Percentiles rank a stretch among this genome's conserved stretches.
Evolutionary conservation across 192 early-diverging fungal species (phyloP).

Genomic region (Thoreauomyces humboldtii): DNA sequence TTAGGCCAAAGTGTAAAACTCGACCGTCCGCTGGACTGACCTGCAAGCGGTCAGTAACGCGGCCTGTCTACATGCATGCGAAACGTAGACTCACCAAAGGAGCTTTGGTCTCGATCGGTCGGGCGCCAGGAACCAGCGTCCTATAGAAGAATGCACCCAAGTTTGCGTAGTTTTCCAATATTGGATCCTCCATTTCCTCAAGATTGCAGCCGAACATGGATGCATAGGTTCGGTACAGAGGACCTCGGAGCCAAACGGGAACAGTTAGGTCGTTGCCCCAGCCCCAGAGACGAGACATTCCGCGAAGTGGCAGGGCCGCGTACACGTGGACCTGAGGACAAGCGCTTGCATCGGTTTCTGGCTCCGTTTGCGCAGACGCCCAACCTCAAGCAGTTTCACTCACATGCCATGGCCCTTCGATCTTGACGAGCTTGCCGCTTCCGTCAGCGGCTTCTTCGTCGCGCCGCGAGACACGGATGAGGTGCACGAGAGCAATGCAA

Average conservation of each 20-base stretch:
- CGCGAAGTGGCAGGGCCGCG: slow-evolving; percentile 82
- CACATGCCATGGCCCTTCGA: slow-evolving; percentile 87
- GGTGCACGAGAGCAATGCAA: slow-evolving; percentile 68
- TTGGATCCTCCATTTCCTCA: slow-evolving; percentile 87
- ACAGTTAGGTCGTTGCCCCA: slow-evolving; percentile 82
- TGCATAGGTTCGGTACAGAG: slow-evolving; percentile 77
- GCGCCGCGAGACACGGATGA: slow-evolving; percentile 42
- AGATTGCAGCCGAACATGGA: slow-evolving; percentile 87
- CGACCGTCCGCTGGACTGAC: slow-evolving; percentile 88
- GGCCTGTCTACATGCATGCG: too few species aligned
- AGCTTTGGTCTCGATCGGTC: slow-evolving; percentile 69
- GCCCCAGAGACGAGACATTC: slow-evolving; percentile 90
- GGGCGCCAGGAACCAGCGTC: slow-evolving; percentile 70
- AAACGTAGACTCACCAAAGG: slow-evolving; percentile 62
- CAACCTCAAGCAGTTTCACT: neutral
- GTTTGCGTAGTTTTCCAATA: slow-evolving; percentile 78
- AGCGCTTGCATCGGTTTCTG: too few species aligned
- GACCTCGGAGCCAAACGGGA: slow-evolving; percentile 69
- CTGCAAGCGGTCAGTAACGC: too few species aligned
- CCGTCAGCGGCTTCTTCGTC: slow-evolving; percentile 33
- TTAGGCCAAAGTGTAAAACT: slow-evolving; percentile 84
- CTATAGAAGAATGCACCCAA: slow-evolving; percentile 93
- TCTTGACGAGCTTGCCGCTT: slow-evolving; percentile 43
- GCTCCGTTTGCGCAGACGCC: neutral
- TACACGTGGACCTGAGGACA: slow-evolving; percentile 80